phyloP scores from a whole-genome alignment of 192 early-diverging fungal genomes.

The Coemansia sp. region DNA sequence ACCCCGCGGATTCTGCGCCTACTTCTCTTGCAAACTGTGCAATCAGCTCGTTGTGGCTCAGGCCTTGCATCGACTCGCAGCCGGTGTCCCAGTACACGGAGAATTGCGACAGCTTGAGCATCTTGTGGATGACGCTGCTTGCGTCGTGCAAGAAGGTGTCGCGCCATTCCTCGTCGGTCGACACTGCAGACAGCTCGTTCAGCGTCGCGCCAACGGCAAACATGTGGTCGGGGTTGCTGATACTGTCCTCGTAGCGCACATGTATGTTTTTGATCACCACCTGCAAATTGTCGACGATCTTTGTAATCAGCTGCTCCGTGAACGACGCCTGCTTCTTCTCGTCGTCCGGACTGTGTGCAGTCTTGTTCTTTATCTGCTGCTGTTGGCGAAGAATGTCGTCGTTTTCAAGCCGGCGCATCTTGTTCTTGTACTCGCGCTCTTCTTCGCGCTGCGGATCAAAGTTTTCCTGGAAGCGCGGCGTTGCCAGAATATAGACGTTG shows the following conservation, averaged over 20 bases:
- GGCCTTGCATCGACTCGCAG: conserved; percentile 58
- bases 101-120: conserved; percentile 68
- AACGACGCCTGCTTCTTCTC: conserved; percentile 81
- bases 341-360: conserved; percentile 27
- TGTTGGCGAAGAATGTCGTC: conserved; percentile 39
- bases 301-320: conserved; percentile 83
- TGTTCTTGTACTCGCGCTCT: conserved; percentile 70
- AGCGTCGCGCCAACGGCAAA: conserved; percentile 90
- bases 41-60: conserved; percentile 54
- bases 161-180: conserved; percentile 84
- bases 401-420: conserved; percentile 78
- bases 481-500: conserved; percentile 84
- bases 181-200: conserved; percentile 85
- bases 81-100: conserved; percentile 90
- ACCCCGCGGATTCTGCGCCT: background rate
- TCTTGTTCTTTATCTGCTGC: conserved; percentile 28
- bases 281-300: conserved; percentile 96
- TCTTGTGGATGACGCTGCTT: conserved; percentile 81
- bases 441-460: conserved; percentile 83
- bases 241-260: conserved; percentile 88
- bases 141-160: conserved; percentile 78
- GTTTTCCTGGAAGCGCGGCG: conserved; percentile 76
- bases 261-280: conserved; percentile 95
- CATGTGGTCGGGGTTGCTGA: conserved; percentile 72
- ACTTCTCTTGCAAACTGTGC: conserved; percentile 25